Evolutionary conservation across 2,329 filamentous ascomycete species (phyloP).

Genomic region (Cordyceps fumosorosea): DNA sequence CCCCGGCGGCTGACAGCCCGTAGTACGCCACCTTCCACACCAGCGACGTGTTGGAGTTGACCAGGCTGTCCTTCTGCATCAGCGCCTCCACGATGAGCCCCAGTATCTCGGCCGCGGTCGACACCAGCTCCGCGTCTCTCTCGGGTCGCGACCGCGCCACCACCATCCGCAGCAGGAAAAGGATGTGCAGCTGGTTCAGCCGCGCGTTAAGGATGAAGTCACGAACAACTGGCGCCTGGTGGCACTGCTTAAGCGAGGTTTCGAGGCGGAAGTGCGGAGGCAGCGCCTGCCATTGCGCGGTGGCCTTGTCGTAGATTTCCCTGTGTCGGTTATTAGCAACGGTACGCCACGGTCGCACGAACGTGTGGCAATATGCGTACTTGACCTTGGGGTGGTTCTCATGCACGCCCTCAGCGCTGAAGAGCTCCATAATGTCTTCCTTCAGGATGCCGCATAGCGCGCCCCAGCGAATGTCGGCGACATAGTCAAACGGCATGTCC

Average conservation of each 20-base stretch:
- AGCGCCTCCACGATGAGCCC: constrained; percentile 10
- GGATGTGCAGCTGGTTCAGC: constrained; percentile 11
- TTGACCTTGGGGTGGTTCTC: constrained; percentile 8
- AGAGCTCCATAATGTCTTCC: constrained; percentile 13
- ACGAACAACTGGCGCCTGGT: neutral
- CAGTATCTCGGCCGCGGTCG: constrained; percentile 6
- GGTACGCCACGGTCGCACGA: neutral
- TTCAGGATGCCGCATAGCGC: constrained; percentile 10
- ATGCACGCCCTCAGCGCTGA: neutral
- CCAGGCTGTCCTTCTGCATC: constrained; percentile 13
- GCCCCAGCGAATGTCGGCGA: constrained; percentile 13
- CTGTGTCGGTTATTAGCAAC: neutral
- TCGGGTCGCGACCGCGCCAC: neutral
- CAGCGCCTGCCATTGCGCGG: constrained; percentile 10
- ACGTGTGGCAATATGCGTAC: neutral
- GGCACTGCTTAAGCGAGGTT: constrained; percentile 10
- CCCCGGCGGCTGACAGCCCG: constrained; percentile 17
- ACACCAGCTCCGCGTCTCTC: constrained; percentile 10
- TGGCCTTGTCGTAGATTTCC: constrained; percentile 4
- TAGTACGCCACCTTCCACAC: constrained; percentile 17
- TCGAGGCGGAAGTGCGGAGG: constrained; percentile 12
- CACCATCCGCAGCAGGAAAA: constrained; percentile 12
- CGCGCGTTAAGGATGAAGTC: constrained; percentile 12
- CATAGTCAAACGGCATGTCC: constrained; percentile 12
- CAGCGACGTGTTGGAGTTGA: constrained; percentile 13